These are phyloP conservation scores for Ogataea nakhonphanomensis DNA, from an alignment of 805 yeast genomes.

Conservation along the genomic window DNA sequence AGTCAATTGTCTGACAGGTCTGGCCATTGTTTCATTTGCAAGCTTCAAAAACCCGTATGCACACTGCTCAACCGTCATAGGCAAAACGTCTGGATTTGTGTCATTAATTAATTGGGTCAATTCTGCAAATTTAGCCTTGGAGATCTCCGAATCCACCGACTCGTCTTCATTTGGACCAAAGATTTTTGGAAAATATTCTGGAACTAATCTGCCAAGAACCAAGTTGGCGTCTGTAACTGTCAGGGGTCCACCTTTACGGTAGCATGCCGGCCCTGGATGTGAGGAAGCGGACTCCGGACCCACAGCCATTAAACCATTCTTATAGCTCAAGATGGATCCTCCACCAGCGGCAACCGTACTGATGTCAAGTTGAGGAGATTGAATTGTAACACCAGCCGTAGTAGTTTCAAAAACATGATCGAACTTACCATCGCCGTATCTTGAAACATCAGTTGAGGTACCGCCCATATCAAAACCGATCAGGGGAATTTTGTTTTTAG, in stretches of 20 bases:
- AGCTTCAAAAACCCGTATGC: conserved; percentile 80
- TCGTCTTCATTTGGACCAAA: conserved; percentile 77
- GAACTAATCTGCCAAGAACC: conserved; percentile 62
- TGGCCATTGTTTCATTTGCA: conserved; percentile 87
- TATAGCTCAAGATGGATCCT: conserved; percentile 62
- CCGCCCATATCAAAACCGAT: conserved; percentile 93
- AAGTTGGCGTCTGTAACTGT: conserved; percentile 83
- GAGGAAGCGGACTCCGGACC: conserved; percentile 86
- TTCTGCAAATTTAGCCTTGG: conserved; percentile 46
- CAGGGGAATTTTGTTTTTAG: conserved; percentile 52
- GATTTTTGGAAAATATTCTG: conserved; percentile 71
- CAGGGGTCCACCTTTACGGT: conserved; percentile 75
- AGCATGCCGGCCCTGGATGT: conserved; percentile 86
- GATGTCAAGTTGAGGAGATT: conserved; percentile 79
- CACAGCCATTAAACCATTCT: conserved; percentile 66
- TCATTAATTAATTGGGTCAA: conserved; percentile 56
- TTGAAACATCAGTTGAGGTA: conserved; percentile 80
- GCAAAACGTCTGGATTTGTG: conserved; percentile 39
- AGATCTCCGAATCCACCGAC: conserved; percentile 55
- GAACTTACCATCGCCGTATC: conserved; percentile 61
- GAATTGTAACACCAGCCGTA: conserved; percentile 80
- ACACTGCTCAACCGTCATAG: conserved; percentile 58
- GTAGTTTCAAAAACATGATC: conserved; percentile 84
- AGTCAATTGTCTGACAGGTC: conserved; percentile 80
- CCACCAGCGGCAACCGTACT: conserved; percentile 42